These are phyloP conservation scores for Yamadazyma philogaea DNA, from an alignment of 805 yeast genomes.

Conservation along the genomic window DNA sequence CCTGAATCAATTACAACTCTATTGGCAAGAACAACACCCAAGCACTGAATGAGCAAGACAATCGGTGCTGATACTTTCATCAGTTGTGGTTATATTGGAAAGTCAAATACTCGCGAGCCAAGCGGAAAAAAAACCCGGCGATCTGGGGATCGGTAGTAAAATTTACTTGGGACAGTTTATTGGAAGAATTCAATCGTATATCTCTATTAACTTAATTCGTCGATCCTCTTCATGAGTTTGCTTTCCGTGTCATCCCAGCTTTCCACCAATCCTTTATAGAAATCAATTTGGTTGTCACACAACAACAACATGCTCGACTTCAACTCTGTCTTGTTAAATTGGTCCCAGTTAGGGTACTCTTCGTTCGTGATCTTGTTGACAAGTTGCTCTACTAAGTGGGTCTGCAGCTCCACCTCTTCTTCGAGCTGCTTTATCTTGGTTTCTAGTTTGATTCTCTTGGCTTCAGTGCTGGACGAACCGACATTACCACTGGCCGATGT, in stretches of 20 bases:
- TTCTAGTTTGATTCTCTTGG: slow-evolving; percentile 43
- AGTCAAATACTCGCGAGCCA: not conserved
- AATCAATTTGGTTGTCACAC: slow-evolving; percentile 72
- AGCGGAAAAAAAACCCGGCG: not conserved
- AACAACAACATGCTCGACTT: slow-evolving; percentile 66
- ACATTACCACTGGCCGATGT: slow-evolving; percentile 44
- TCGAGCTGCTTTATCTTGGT: slow-evolving; percentile 43
- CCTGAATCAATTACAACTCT: slow-evolving; percentile 47
- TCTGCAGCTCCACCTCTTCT: slow-evolving; percentile 42
- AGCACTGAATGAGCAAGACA: slow-evolving; percentile 5
- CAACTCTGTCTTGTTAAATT: slow-evolving; percentile 74
- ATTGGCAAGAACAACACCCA: slow-evolving; percentile 20
- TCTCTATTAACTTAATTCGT: slow-evolving; percentile 17
- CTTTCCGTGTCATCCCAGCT: slow-evolving; percentile 65
- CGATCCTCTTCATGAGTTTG: slow-evolving; percentile 24
- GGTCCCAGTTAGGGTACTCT: slow-evolving; percentile 68
- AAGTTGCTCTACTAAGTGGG: slow-evolving; percentile 43
- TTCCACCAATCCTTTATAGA: slow-evolving; percentile 63
- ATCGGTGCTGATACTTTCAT: slow-evolving; percentile 9
- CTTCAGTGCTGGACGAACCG: slow-evolving; percentile 41
- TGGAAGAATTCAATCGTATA: not conserved
- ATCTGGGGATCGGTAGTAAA: too few species aligned
- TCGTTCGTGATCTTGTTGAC: slow-evolving; percentile 46
- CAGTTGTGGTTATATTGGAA: not conserved
- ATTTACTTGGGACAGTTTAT: too few species aligned